Percentiles rank a stretch among this genome's conserved stretches.
Conservation (phyloP, 2,329 filamentous ascomycete genomes). For the Didymella keratinophila region DNA sequence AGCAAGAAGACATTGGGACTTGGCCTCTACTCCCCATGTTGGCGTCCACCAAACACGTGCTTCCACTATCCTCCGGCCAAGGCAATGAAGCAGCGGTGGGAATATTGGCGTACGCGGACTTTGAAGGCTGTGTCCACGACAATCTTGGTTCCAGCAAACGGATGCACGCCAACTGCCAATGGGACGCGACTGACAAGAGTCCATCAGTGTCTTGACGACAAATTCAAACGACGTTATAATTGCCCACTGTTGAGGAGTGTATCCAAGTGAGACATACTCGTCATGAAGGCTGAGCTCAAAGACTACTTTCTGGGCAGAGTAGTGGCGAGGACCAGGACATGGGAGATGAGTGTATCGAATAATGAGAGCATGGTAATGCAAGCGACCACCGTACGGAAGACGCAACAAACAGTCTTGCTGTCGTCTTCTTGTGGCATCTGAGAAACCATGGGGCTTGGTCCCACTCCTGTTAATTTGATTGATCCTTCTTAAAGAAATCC, state of each 20-base stretch:
- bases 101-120: neutral
- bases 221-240: neutral
- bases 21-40: neutral
- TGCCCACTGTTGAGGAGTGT: neutral
- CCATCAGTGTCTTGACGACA: neutral
- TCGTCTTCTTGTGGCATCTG: too few species aligned
- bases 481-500: too few species aligned
- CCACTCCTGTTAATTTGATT: too few species aligned
- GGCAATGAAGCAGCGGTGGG: neutral
- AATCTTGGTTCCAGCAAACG: neutral
- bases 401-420: too few species aligned
- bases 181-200: neutral
- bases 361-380: neutral
- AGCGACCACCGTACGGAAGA: too few species aligned
- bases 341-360: neutral
- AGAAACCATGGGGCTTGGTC: too few species aligned
- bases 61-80: neutral
- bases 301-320: neutral
- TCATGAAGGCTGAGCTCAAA: neutral
- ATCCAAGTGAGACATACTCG: neutral
- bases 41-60: neutral
- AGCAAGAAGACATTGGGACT: neutral
- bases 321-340: neutral
- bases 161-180: neutral
- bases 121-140: neutral